Evolutionary conservation across 768 basidiomycete genomes (phyloP).

Genomic region (Grammothele lineata): DNA sequence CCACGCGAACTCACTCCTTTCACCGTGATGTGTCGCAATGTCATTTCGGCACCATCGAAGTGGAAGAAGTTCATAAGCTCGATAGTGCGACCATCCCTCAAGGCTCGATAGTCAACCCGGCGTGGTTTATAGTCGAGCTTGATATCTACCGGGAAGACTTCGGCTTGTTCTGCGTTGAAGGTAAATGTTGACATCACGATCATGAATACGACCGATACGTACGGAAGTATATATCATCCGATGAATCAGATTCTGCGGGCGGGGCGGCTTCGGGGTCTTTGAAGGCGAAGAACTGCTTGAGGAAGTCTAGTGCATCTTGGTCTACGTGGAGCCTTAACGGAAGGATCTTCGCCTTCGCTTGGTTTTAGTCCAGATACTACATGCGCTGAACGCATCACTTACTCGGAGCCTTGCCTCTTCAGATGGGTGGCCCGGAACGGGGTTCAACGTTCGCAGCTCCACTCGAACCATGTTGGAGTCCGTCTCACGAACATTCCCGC

Average conservation of each 20-base stretch:
- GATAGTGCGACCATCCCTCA: constrained; percentile 87
- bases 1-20: constrained; percentile 69
- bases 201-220: constrained; percentile 28
- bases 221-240: constrained; percentile 72
- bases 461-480: constrained; percentile 92
- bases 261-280: constrained; percentile 50
- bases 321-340: constrained; percentile 93
- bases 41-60: constrained; percentile 99
- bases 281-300: constrained; percentile 96
- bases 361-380: too few relatives aligned
- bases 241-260: constrained; percentile 30
- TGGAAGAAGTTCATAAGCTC: constrained; percentile 99
- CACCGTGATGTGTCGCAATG: constrained; percentile 85
- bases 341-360: constrained; percentile 87
- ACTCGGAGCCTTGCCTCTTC: constrained; percentile 81
- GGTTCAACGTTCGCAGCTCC: constrained; percentile 71
- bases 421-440: constrained; percentile 58
- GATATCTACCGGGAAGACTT: constrained; percentile 91
- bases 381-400: too few relatives aligned
- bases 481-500: constrained; percentile 86
- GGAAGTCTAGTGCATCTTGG: constrained; percentile 96
- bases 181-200: too few relatives aligned
- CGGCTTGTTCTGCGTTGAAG: constrained; percentile 96
- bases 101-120: constrained; percentile 88
- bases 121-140: constrained; percentile 99